These are phyloP conservation scores for Didymosphaeria variabile DNA, from an alignment of 2,329 filamentous ascomycete genomes.

Conservation along the genomic window DNA sequence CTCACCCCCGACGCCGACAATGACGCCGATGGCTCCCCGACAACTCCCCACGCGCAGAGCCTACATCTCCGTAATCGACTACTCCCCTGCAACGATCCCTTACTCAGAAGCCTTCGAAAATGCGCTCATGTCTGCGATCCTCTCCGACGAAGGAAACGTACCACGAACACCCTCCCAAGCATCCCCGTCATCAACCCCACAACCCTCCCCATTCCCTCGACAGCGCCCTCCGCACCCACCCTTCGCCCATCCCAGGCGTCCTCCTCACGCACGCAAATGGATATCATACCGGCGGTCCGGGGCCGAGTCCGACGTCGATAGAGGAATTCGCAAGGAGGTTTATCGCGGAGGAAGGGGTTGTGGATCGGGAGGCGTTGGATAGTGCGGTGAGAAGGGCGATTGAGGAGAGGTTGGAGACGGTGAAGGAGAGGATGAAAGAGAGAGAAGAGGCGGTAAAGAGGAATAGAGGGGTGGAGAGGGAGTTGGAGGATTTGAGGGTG, in stretches of 20 bases:
- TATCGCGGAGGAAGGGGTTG: constrained; percentile 47
- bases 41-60: constrained; percentile 34
- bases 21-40: constrained; percentile 29
- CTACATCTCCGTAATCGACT: constrained; percentile 48
- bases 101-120: constrained; percentile 58
- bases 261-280: constrained; percentile 57
- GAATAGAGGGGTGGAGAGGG: constrained; percentile 54
- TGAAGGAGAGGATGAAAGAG: constrained; percentile 49
- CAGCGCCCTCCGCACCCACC: constrained; percentile 54
- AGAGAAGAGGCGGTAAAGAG: constrained; percentile 51
- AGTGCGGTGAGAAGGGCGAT: constrained; percentile 45
- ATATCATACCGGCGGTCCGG: constrained; percentile 59
- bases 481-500: constrained; percentile 54
- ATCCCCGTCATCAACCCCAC: constrained; percentile 42
- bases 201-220: constrained; percentile 52
- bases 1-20: constrained; percentile 43
- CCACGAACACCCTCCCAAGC: constrained; percentile 33
- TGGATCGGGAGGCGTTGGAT: constrained; percentile 47
- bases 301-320: constrained; percentile 47
- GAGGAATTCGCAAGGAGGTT: constrained; percentile 52
- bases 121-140: constrained; percentile 51
- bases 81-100: constrained; percentile 54
- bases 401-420: constrained; percentile 46
- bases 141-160: constrained; percentile 41
- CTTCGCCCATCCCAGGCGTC: constrained; percentile 54